Evolutionary conservation across 805 yeast species (phyloP).

Genomic region (Kazachstania africana): DNA sequence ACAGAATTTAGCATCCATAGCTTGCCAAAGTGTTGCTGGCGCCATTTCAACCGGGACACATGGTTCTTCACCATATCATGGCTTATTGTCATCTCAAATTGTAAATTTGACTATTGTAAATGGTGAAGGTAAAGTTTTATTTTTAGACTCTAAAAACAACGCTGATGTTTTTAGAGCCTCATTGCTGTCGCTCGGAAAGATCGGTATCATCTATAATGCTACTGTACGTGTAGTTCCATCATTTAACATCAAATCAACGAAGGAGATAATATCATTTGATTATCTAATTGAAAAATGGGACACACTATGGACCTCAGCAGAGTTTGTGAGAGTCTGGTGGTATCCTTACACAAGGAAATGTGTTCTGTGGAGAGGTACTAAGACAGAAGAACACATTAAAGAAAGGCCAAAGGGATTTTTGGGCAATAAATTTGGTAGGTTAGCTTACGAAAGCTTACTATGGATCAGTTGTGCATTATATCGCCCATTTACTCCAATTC

Average conservation of each 20-base stretch:
- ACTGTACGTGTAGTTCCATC: constrained; percentile 77
- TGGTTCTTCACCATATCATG: constrained; percentile 90
- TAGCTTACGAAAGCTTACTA: constrained; percentile 65
- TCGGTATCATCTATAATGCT: constrained; percentile 79
- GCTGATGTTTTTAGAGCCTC: constrained; percentile 70
- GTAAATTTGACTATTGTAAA: constrained; percentile 67
- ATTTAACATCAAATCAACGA: constrained; percentile 68
- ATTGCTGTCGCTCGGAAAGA: constrained; percentile 74
- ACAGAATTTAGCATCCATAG: constrained; percentile 86
- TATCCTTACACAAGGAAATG: constrained; percentile 84
- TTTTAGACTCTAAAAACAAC: constrained; percentile 39
- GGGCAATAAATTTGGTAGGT: constrained; percentile 69
- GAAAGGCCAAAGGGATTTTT: constrained; percentile 70
- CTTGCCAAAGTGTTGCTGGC: constrained; percentile 93
- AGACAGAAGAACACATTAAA: constrained; percentile 53
- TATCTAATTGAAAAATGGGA: constrained; percentile 65
- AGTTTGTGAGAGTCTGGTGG: constrained; percentile 94
- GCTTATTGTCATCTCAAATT: constrained; percentile 76
- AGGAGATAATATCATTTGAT: constrained; percentile 72
- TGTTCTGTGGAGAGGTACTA: constrained; percentile 81
- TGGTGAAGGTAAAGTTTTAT: constrained; percentile 60
- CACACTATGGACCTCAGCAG: constrained; percentile 76
- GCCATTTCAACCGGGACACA: constrained; percentile 94
- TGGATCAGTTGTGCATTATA: constrained; percentile 66
- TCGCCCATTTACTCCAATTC: constrained; percentile 70